A percentile compares a stretch with the other conserved stretches of the same genome.
These are phyloP conservation scores for Wickerhamomyces sp. DNA, from an alignment of 1,139 yeast species.

Conservation along the genomic window DNA sequence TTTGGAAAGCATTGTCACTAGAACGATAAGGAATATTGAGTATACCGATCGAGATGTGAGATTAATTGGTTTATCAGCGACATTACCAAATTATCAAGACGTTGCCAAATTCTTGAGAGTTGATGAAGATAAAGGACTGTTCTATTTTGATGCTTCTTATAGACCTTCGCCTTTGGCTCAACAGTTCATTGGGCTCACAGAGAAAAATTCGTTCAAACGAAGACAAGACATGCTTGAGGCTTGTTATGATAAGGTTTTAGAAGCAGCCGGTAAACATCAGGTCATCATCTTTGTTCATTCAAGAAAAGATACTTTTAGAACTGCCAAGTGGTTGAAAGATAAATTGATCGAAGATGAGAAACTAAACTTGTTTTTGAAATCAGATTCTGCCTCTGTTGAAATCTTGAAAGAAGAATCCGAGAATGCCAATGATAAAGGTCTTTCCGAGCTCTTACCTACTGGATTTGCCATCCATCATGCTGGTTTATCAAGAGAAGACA, in stretches of 20 bases:
- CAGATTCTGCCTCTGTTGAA: conserved; percentile 51
- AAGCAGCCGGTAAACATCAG: conserved; percentile 65
- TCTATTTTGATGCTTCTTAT: conserved; percentile 75
- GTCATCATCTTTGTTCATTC: conserved; percentile 91
- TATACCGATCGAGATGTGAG: conserved; percentile 47
- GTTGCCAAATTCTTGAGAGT: conserved; percentile 82
- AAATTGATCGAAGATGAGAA: conserved; percentile 54
- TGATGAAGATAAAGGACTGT: conserved; percentile 41
- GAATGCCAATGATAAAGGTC: conserved; percentile 44
- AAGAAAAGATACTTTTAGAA: conserved; percentile 81
- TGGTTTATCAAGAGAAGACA: conserved; percentile 69
- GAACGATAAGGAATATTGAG: conserved; percentile 52
- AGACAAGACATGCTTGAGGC: conserved; percentile 86
- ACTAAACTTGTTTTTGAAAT: conserved; percentile 38
- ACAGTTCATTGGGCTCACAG: conserved; percentile 83
- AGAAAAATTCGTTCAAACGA: conserved; percentile 74
- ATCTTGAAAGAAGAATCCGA: conserved; percentile 62
- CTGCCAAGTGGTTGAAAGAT: conserved; percentile 72
- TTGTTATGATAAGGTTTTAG: conserved; percentile 76
- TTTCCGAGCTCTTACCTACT: conserved; percentile 55
- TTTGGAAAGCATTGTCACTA: conserved; percentile 77
- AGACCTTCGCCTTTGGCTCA: conserved; percentile 94
- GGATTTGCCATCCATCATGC: conserved; percentile 97
- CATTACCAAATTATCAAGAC: conserved; percentile 85
- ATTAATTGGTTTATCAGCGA: conserved; percentile 86